Conservation (phyloP, 2,329 filamentous ascomycete genomes). For the Claviceps fusiformis region DNA sequence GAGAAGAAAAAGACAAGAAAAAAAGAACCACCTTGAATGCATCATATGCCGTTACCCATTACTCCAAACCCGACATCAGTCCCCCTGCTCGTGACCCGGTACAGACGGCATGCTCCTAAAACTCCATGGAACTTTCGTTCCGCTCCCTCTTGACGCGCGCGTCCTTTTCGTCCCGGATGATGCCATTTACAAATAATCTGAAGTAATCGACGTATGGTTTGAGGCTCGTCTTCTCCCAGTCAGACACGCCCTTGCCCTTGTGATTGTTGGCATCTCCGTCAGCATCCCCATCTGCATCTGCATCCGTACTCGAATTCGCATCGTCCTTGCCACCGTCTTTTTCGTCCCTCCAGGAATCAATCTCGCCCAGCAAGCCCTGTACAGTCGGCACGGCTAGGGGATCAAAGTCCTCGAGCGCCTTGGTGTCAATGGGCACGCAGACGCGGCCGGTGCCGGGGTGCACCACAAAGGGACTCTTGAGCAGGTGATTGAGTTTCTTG, state of each 20-base stretch:
- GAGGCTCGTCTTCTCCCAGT: slow-evolving; percentile 95
- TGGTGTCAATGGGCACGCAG: slow-evolving; percentile 83
- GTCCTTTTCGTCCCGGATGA: slow-evolving; percentile 65
- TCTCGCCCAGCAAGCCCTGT: slow-evolving; percentile 65
- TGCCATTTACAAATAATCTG: slow-evolving; percentile 58
- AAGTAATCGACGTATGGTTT: slow-evolving; percentile 91
- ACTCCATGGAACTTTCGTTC: slow-evolving; percentile 39
- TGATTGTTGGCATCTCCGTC: slow-evolving; percentile 22
- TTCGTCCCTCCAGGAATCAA: slow-evolving; percentile 61
- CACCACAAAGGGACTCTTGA: slow-evolving; percentile 93
- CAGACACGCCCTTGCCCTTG: slow-evolving; percentile 38
- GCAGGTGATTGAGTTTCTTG: slow-evolving; percentile 94
- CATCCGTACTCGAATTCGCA: slow-evolving; percentile 16
- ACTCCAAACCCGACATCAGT: background rate
- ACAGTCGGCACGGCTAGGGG: slow-evolving; percentile 83
- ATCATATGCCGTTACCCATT: background rate
- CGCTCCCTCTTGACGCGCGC: slow-evolving; percentile 41
- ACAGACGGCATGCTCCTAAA: slow-evolving; percentile 19
- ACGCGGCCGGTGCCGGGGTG: slow-evolving; percentile 89
- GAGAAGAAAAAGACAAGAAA: background rate
- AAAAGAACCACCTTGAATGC: background rate
- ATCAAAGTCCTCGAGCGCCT: slow-evolving; percentile 65
- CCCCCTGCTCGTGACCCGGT: background rate
- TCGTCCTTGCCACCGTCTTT: slow-evolving; percentile 10
- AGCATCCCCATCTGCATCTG: slow-evolving; percentile 26